Conservation (phyloP, 1,284 basidiomycete species). For the Pseudozyma thailandica region DNA sequence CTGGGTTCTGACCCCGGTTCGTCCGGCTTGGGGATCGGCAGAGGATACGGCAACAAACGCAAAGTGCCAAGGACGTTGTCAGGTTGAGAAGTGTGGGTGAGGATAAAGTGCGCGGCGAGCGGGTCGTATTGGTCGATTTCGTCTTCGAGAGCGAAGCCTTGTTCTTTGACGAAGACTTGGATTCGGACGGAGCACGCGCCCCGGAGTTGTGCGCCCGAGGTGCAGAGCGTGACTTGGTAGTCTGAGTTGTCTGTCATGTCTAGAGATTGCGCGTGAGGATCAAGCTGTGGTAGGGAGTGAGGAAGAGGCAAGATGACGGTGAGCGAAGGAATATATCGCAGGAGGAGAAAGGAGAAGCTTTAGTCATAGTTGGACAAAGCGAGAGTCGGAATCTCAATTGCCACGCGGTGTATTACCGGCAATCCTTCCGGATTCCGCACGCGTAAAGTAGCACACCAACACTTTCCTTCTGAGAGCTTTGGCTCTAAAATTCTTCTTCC, state of each 20-base stretch:
- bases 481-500: slow-evolving; percentile 1
- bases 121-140: slow-evolving; percentile 62
- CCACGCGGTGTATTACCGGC: slow-evolving; percentile 3
- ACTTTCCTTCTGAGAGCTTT: background rate
- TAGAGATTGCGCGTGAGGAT: background rate
- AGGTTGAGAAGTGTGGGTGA: slow-evolving; percentile 13
- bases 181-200: slow-evolving; percentile 43
- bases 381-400: background rate
- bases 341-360: background rate
- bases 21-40: slow-evolving; percentile 44
- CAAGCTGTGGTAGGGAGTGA: background rate
- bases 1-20: slow-evolving; percentile 20
- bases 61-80: slow-evolving; percentile 25
- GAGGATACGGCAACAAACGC: slow-evolving; percentile 36
- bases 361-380: background rate
- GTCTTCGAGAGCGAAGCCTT: slow-evolving; percentile 52
- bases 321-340: background rate
- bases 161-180: slow-evolving; percentile 57
- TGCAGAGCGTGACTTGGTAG: slow-evolving; percentile 36
- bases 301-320: background rate
- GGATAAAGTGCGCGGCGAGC: slow-evolving; percentile 39
- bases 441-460: slow-evolving; percentile 11
- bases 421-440: background rate
- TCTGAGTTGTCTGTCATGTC: slow-evolving; percentile 15
- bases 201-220: slow-evolving; percentile 29